These are phyloP conservation scores for Xylariomycetidae sp. DNA, from an alignment of 2,329 filamentous ascomycete genomes.

Conservation along the genomic window DNA sequence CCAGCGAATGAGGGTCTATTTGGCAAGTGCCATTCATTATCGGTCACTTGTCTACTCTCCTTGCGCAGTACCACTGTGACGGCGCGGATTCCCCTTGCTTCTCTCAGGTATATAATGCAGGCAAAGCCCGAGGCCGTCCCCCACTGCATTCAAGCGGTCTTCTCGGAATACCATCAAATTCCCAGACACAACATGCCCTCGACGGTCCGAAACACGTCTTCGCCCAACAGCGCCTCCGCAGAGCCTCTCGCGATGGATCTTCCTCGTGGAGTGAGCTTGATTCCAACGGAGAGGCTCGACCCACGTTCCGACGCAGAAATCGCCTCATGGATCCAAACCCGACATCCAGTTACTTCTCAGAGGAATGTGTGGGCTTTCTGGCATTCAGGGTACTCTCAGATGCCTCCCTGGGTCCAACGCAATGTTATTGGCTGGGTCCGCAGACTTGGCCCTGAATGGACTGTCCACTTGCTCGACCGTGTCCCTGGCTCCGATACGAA, in stretches of 20 bases:
- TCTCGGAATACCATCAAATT: too few species aligned
- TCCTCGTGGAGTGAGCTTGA: constrained; percentile 17
- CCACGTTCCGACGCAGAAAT: constrained; percentile 26
- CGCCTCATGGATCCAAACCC: constrained; percentile 20
- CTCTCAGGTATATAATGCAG: too few species aligned
- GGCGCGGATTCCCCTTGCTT: too few species aligned
- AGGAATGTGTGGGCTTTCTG: constrained; percentile 40
- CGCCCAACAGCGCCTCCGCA: constrained; percentile 6
- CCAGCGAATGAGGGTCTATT: too few species aligned
- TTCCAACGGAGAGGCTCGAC: constrained; percentile 20
- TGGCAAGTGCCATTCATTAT: too few species aligned
- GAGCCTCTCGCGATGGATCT: constrained; percentile 8
- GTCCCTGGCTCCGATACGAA: constrained; percentile 30
- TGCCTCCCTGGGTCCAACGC: constrained; percentile 28
- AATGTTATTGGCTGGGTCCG: constrained; percentile 35
- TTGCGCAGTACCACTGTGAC: too few species aligned
- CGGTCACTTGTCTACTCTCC: too few species aligned
- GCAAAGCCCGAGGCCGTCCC: too few species aligned
- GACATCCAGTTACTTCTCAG: constrained; percentile 28
- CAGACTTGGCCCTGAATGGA: constrained; percentile 30
- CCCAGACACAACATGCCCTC: too few species aligned
- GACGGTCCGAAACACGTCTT: too few species aligned
- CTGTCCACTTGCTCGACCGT: constrained; percentile 33
- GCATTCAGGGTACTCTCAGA: constrained; percentile 29
- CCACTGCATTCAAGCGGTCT: too few species aligned